Conservation (phyloP, 1,139 yeast species). For the Nakaseomyces sp. region DNA sequence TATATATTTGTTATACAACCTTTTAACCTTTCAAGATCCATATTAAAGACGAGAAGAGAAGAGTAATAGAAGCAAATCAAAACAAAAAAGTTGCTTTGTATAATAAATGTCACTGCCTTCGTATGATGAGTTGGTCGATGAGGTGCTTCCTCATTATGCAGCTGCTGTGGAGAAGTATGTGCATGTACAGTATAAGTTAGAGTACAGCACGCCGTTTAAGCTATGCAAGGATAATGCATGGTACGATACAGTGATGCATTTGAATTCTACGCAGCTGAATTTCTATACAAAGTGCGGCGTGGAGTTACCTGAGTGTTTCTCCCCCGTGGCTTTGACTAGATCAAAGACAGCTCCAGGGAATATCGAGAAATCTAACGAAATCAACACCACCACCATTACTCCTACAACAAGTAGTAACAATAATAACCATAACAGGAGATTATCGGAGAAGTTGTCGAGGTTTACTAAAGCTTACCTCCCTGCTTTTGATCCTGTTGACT, state of each 20-base stretch:
- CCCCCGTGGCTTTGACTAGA: slow-evolving; percentile 23
- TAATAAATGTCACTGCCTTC: slow-evolving; percentile 2
- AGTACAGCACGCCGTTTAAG: slow-evolving; percentile 62
- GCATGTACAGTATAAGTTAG: slow-evolving; percentile 46
- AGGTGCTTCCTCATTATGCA: slow-evolving; percentile 42
- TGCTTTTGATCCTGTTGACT: slow-evolving; percentile 2
- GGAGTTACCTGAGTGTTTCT: not conserved
- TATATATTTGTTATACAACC: too few species aligned
- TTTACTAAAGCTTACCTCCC: not conserved
- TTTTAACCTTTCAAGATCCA: too few species aligned
- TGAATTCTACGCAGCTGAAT: slow-evolving; percentile 67
- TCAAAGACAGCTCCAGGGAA: slow-evolving; percentile 17
- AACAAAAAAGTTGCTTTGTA: not conserved
- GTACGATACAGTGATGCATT: slow-evolving; percentile 52
- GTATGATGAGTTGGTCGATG: slow-evolving; percentile 12
- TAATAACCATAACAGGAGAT: not conserved
- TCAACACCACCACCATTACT: slow-evolving; percentile 12
- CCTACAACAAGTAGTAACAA: not conserved
- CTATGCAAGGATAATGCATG: slow-evolving; percentile 53
- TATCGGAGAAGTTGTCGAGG: not conserved
- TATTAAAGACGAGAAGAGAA: too few species aligned
- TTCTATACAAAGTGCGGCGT: slow-evolving; percentile 37
- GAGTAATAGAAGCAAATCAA: not conserved
- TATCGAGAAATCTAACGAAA: slow-evolving; percentile 8
- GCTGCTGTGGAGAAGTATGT: slow-evolving; percentile 55